A percentile compares a stretch with the other conserved stretches of the same genome.
Conservation (phyloP, 2,329 filamentous ascomycete genomes). For the Colletotrichum sp. region DNA sequence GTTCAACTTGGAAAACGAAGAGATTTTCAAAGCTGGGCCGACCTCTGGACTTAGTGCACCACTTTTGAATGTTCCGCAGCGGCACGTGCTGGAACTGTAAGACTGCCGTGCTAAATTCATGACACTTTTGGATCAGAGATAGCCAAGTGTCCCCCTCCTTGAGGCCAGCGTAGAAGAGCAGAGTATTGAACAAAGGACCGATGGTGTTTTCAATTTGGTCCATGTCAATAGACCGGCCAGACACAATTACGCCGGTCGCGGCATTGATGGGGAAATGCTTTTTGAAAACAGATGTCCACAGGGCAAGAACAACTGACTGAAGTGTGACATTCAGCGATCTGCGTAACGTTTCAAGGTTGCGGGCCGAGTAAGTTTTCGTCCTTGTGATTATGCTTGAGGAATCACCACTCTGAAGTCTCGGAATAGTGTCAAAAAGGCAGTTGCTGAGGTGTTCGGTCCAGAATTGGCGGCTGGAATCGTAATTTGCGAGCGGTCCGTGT, state of each 20-base stretch:
- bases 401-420: conserved; percentile 12
- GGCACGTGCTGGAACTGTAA: conserved; percentile 81
- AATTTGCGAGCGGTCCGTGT: conserved; percentile 68
- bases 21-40: conserved; percentile 77
- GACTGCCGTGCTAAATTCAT: conserved; percentile 71
- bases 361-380: conserved; percentile 3
- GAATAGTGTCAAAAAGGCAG: conserved; percentile 29
- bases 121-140: conserved; percentile 66
- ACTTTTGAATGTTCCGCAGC: conserved; percentile 81
- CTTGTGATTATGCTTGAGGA: not conserved
- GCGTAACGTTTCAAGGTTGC: conserved; percentile 56
- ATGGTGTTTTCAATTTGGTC: conserved; percentile 70
- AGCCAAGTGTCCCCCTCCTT: conserved; percentile 57
- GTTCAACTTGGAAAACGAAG: conserved; percentile 77
- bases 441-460: conserved; percentile 66
- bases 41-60: conserved; percentile 57
- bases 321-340: conserved; percentile 72
- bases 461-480: conserved; percentile 56
- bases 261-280: conserved; percentile 50
- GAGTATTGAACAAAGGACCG: conserved; percentile 89
- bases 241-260: conserved; percentile 77
- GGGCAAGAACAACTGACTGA: conserved; percentile 79
- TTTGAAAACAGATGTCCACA: conserved; percentile 71
- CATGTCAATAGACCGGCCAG: conserved; percentile 76
- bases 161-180: conserved; percentile 69